Evolutionary conservation across 768 basidiomycete genomes (phyloP).

Genomic region (Suillus tomentosus): DNA sequence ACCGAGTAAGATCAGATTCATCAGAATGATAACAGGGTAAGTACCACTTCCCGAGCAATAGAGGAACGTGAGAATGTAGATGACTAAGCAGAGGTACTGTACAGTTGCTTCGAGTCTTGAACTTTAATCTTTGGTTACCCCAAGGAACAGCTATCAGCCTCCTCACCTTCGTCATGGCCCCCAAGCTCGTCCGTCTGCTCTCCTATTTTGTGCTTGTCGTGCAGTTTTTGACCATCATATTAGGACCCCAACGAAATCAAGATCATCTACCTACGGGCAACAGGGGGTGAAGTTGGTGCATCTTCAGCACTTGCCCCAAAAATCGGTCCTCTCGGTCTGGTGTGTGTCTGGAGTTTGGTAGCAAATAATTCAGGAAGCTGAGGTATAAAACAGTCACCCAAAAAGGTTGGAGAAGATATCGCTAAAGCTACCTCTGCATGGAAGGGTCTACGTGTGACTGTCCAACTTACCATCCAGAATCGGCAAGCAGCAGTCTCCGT

Average conservation of each 20-base stretch:
- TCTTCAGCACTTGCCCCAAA: conserved; percentile 98
- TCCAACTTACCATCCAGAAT: conserved; percentile 99
- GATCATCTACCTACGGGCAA: conserved; percentile 98
- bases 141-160: conserved; percentile 21
- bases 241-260: conserved; percentile 98
- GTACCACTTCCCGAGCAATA: too few relatives aligned
- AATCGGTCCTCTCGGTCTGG: conserved; percentile 99
- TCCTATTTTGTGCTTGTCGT: not conserved
- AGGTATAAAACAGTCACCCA: conserved; percentile 75
- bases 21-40: too few relatives aligned
- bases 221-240: conserved; percentile 3
- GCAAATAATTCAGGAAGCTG: conserved; percentile 16
- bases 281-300: conserved; percentile 99
- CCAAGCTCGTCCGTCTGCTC: conserved; percentile 63
- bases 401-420: conserved; percentile 99
- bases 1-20: too few relatives aligned
- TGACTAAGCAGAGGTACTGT: conserved; percentile 10
- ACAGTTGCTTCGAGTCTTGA: conserved; percentile 9
- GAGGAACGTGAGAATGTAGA: not conserved
- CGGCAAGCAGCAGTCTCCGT: conserved; percentile 97
- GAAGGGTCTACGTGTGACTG: conserved; percentile 99
- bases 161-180: conserved; percentile 58
- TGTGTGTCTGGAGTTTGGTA: conserved; percentile 43
- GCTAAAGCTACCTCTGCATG: conserved; percentile 97
- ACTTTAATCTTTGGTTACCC: conserved; percentile 6